Conservation (phyloP, 345 rosid genomes). For the Zanthoxylum bungeanum region DNA sequence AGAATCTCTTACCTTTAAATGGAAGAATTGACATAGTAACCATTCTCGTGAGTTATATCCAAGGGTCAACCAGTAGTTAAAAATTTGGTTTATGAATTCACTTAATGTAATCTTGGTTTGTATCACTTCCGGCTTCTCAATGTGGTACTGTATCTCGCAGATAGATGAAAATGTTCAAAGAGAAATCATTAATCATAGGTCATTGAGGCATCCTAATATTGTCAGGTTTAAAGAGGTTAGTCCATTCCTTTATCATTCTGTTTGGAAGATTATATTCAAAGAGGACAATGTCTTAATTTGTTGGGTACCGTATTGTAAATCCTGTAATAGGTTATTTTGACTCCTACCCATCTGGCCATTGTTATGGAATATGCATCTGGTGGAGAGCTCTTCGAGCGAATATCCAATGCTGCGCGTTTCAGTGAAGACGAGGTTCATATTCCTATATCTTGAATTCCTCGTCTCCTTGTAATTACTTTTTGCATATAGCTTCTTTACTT, state of each 20-base stretch:
- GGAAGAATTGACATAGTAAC: not conserved
- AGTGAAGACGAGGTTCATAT: slow-evolving; percentile 81
- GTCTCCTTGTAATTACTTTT: not conserved
- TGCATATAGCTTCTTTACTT: not conserved
- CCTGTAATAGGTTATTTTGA: slow-evolving; percentile 59
- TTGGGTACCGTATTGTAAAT: not conserved
- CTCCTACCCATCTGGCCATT: slow-evolving; percentile 95
- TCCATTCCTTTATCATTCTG: not conserved
- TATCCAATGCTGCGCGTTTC: slow-evolving; percentile 81
- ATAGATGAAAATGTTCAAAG: slow-evolving; percentile 92
- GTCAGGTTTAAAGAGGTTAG: slow-evolving; percentile 92
- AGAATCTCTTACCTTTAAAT: not conserved
- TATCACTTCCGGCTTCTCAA: slow-evolving; percentile 4
- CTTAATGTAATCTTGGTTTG: not conserved
- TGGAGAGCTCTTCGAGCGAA: slow-evolving; percentile 88
- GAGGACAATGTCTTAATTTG: slow-evolving; percentile 3
- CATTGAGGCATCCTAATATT: slow-evolving; percentile 91
- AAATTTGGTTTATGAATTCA: not conserved
- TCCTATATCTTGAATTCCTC: not conserved
- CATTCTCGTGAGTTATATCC: not conserved
- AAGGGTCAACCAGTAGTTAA: not conserved
- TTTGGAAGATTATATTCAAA: not conserved
- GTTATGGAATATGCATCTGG: slow-evolving; percentile 97
- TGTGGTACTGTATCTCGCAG: slow-evolving; percentile 36
- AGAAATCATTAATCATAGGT: slow-evolving; percentile 93